Evolutionary conservation across 768 basidiomycete genomes (phyloP), one percentile per base, ranked within the genome.

Genomic region (Lactarius hengduanensis): DNA sequence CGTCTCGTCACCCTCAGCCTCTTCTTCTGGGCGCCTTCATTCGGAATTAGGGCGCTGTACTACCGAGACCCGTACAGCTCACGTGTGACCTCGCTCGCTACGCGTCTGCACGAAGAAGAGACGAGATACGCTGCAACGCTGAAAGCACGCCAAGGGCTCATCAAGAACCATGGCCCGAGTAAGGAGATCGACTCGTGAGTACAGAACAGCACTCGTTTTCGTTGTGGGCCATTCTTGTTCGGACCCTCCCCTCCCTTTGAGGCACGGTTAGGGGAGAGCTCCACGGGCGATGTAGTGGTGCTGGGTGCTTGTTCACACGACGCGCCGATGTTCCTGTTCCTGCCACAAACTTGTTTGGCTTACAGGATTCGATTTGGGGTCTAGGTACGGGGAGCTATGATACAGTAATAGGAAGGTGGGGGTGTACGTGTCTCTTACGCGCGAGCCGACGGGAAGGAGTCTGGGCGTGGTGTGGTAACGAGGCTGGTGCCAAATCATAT

Each of bases 161-260:
- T 67, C 32, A 16, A 36, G n/a, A 63, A 63, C 26, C 36, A 34
- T 28, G 56, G 65, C 8, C 65, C 61, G 11, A 53, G 13, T n/a
- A 63, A 63, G 15, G 66, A 58, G 13, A 18, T 67, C 3, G 5
- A 45, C 4, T 18, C 66, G 66, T 67, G 62, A 67, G 66, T 61
- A 22, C 22, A 6, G 22, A 11, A 50, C 11, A 13, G 3, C 22
- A 47, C n/a, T 20, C 3, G 0, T 57, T 47, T 30, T 15, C 2
- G 1, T 20, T 57, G 13, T 43, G 18, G 7, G 2, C 7, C 18
- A 16, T 5, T 8, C 16, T 40, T 8, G 26, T 28, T 56, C 7
- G 47, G 9, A 50, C 15, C 7, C 7, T 20, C 41, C 2, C 61
- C 20, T 41, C 8, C 16, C 2, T 26, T 13, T 18, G 40, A 40